These are phyloP conservation scores for Pseudogymnoascus sp. DNA, from an alignment of 2,329 filamentous ascomycete species.

Conservation along the genomic window DNA sequence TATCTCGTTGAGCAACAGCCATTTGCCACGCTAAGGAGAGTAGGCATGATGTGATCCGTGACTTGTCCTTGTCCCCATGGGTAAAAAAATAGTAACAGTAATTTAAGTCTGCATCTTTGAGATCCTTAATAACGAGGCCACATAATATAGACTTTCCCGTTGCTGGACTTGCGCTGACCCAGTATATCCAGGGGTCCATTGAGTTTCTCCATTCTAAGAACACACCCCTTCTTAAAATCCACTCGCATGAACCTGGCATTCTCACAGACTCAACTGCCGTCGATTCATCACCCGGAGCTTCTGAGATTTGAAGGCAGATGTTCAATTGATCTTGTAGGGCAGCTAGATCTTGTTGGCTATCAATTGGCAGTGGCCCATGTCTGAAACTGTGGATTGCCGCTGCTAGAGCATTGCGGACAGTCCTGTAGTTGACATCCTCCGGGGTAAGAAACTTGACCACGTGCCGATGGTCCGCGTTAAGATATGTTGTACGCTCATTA, in stretches of 20 bases:
- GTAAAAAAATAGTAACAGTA: neutral
- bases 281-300: neutral
- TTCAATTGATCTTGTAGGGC: constrained; percentile 20
- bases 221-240: neutral
- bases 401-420: constrained; percentile 21
- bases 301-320: constrained; percentile 26
- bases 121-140: neutral
- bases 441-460: constrained; percentile 22
- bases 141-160: neutral
- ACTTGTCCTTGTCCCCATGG: neutral
- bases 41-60: neutral
- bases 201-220: neutral
- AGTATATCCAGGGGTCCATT: neutral
- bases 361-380: constrained; percentile 5
- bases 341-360: neutral
- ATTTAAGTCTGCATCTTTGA: neutral
- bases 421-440: constrained; percentile 23
- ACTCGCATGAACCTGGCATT: neutral
- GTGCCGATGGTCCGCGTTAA: constrained; percentile 28
- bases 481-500: constrained; percentile 25
- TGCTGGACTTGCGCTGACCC: neutral
- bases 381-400: constrained; percentile 17
- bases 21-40: neutral
- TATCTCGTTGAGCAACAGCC: neutral
- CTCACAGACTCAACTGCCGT: neutral